Evolutionary conservation across 2,329 filamentous ascomycete species (phyloP), one percentile per base, ranked within the genome.

Genomic region (Xylaria sp.): DNA sequence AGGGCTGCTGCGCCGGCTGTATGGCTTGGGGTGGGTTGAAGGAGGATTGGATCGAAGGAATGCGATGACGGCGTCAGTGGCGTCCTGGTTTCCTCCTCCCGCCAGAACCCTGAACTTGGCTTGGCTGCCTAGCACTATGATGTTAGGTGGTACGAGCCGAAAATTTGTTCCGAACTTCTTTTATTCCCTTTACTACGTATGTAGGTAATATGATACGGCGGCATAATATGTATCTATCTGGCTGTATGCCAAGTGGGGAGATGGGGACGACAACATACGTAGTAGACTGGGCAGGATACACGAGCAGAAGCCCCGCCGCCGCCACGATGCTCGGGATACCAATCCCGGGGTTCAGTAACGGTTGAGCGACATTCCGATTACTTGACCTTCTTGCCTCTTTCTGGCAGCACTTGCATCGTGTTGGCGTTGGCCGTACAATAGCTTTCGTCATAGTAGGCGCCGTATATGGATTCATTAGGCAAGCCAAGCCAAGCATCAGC

Each of bases 381-480:
- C 28, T 15, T 57, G 55, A 13, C 39, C 23, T 44, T 20, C 37
- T 57, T 8, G 28, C 52, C 25, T 32, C 25, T 32, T 55, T 10
- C 50, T 25, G 50, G 52, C 7, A 37, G 37, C 18, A n/a, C 23
- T 15, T 61, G 28, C 46, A 13, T 44, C 23, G 55, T 57, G 34
- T 41, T 52, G 9, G 28, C 50, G 28, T 39, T 23, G 44, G 48
- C 56, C n/a, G 65, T 69, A 62, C 56, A 25, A 62, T 65, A 10
- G 51, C 23, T 37, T 58, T 66, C 54, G 66, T 66, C 57, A 69
- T 54, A 48, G 34, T 18, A 57, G 46, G 23, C 25, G 39, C 57
- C 46, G 66, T 58, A 65, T 3, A 18, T 23, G 56, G 62, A 56
- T 63, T 57, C 55, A 59, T 69, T 63, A 25, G 63, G 67, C 46